Conservation (phyloP, 129 eudicot species). For the Heracleum sosnowskyi region DNA sequence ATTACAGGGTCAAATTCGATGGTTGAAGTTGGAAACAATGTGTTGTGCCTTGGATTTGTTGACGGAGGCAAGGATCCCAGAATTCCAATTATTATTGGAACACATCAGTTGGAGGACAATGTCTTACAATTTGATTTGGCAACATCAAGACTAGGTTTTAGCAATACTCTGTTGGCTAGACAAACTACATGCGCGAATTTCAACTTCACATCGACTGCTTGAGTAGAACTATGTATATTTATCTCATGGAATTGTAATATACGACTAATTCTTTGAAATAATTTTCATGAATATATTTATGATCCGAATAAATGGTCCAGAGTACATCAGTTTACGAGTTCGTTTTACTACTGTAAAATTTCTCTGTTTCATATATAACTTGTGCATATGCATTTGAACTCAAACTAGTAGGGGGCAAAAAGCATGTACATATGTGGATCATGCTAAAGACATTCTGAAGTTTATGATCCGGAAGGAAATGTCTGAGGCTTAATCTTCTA, state of each 20-base stretch:
- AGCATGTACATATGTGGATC: too few species aligned
- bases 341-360: too few species aligned
- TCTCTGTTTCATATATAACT: neutral
- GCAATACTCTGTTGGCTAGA: neutral
- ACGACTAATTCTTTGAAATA: neutral
- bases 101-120: slow-evolving; percentile 5
- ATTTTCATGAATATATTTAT: neutral
- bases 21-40: slow-evolving; percentile 11
- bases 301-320: neutral
- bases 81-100: slow-evolving; percentile 10
- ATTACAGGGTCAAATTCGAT: slow-evolving; percentile 15
- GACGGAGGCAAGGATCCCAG: slow-evolving; percentile 19
- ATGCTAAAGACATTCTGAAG: too few species aligned
- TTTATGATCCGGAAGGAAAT: too few species aligned
- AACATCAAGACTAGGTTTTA: slow-evolving; percentile 10
- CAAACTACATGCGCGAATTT: slow-evolving; percentile 5
- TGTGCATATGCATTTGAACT: too few species aligned
- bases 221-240: neutral
- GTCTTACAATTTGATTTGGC: slow-evolving; percentile 5
- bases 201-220: neutral
- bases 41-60: slow-evolving; percentile 17
- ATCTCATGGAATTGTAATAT: neutral
- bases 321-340: neutral
- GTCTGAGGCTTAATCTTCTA: too few species aligned
- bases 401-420: too few species aligned